phyloP scores from a whole-genome alignment of 768 basidiomycete species.

The Cystofilobasidium macerans region DNA sequence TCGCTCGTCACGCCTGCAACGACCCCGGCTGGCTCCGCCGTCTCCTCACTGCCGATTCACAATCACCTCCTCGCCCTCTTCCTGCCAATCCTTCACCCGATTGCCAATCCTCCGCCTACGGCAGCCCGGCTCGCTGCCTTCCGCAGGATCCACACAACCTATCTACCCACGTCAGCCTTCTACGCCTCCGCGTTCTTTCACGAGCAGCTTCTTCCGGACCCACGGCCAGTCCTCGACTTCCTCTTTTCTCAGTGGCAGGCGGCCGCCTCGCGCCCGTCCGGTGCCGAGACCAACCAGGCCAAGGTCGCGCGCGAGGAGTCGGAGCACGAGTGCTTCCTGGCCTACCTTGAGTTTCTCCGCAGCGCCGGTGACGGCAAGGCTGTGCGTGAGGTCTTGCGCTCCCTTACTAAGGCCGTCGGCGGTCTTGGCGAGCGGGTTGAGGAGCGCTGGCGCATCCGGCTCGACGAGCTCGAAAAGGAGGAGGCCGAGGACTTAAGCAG shows the following conservation, averaged over 20 bases:
- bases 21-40: neutral
- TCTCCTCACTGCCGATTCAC: conserved; percentile 19
- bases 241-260: conserved; percentile 20
- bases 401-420: conserved; percentile 2
- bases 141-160: conserved; percentile 4
- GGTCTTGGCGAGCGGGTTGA: conserved; percentile 11
- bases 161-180: conserved; percentile 23
- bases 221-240: conserved; percentile 6
- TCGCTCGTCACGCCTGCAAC: conserved; percentile 18
- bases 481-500: neutral
- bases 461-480: conserved; percentile 15
- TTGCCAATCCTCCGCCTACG: neutral
- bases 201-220: conserved; percentile 12
- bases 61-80: conserved; percentile 21
- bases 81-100: conserved; percentile 22
- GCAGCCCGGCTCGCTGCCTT: neutral
- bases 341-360: conserved; percentile 16
- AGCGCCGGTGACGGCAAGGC: conserved; percentile 6
- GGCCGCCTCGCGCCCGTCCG: neutral
- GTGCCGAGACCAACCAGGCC: neutral
- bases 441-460: conserved; percentile 17
- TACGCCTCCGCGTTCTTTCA: conserved; percentile 24
- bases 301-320: neutral
- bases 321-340: conserved; percentile 13
- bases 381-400: conserved; percentile 17